Base-by-base conservation (phyloP, 2,329 filamentous ascomycete genomes). In the Amesomyces nigricolor region DNA sequence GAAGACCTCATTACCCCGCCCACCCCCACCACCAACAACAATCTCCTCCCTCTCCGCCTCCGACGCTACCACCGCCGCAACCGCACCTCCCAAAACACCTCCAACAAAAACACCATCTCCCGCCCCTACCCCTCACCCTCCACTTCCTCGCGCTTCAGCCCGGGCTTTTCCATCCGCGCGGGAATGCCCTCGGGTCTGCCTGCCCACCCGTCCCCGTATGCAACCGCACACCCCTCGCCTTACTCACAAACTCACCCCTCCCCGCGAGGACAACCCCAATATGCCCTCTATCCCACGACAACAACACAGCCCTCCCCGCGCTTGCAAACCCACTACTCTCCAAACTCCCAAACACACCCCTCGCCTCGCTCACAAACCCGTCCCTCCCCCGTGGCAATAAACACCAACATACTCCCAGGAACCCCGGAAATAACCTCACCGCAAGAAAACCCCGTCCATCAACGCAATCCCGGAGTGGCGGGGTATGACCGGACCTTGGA, bases 401-500 rank as follows among this genome's bases (percentile, higher is more conserved):
- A 26, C 6, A 35, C 32, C 32, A 11, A 35, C 22, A 37, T 9
- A 3, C 32, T 35, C 4, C 32, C 22, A n/a, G 30, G 14, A 10
- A 26, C 44, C 16, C 51, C 51, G 42, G 40, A 58, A 17, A 54
- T 43, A 7, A 35, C 32, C 32, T 60, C 59, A 10, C 61, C 61
- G 26, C 29, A 39, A 11, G 53, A 56, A 14, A 53, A 60, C 14
- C 59, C 54, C 4, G 61, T 61, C 1, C 61, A 63, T 37, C 57
- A 60, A 11, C 57, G 61, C 9, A 44, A 26, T 7, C 52, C 61
- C 1, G 3, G 4, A 9, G 9, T 7, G 22, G 22, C 22, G 22
- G 22, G 22, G 11, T 35, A 35, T 13, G 32, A 35, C 9, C 22
- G 22, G 4, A 35, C 8, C 9, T 10, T 35, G 32, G 32, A 35